A percentile compares a stretch with the other conserved stretches of the same genome.
phyloP scores from a whole-genome alignment of 805 yeast genomes.

The Saturnispora saitoi region DNA sequence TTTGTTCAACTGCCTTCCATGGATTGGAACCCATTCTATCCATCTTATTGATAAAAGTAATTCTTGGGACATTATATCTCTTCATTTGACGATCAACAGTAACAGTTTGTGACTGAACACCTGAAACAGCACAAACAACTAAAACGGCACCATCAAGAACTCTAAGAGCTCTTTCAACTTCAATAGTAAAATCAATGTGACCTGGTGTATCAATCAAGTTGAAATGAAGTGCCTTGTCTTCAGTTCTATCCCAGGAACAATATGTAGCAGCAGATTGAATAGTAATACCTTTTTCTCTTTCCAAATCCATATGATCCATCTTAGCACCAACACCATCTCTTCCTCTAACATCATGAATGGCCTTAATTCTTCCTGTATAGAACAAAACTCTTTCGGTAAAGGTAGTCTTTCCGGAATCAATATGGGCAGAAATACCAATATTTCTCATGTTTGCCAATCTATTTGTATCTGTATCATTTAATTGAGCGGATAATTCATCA shows the following conservation, averaged over 20 bases:
- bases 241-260: slow-evolving; percentile 86
- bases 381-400: slow-evolving; percentile 94
- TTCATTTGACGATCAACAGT: slow-evolving; percentile 99
- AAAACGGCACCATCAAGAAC: slow-evolving; percentile 97
- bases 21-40: slow-evolving; percentile 99
- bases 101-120: slow-evolving; percentile 97
- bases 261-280: slow-evolving; percentile 98
- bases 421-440: slow-evolving; percentile 96
- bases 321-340: slow-evolving; percentile 97
- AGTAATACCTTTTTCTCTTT: slow-evolving; percentile 97
- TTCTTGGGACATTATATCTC: slow-evolving; percentile 92
- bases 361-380: slow-evolving; percentile 95
- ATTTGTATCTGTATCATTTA: slow-evolving; percentile 44
- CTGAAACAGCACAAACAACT: slow-evolving; percentile 97
- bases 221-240: slow-evolving; percentile 59
- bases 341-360: slow-evolving; percentile 95
- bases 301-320: slow-evolving; percentile 98
- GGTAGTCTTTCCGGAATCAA: slow-evolving; percentile 96
- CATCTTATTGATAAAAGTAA: slow-evolving; percentile 96
- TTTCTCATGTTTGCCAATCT: slow-evolving; percentile 65
- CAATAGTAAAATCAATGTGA: slow-evolving; percentile 97
- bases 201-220: slow-evolving; percentile 98
- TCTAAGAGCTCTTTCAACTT: slow-evolving; percentile 96
- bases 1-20: slow-evolving; percentile 87
- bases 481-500: slow-evolving; percentile 43